Evolutionary conservation across 2,329 filamentous ascomycete genomes (phyloP).

Genomic region (Phialophora macrospora): DNA sequence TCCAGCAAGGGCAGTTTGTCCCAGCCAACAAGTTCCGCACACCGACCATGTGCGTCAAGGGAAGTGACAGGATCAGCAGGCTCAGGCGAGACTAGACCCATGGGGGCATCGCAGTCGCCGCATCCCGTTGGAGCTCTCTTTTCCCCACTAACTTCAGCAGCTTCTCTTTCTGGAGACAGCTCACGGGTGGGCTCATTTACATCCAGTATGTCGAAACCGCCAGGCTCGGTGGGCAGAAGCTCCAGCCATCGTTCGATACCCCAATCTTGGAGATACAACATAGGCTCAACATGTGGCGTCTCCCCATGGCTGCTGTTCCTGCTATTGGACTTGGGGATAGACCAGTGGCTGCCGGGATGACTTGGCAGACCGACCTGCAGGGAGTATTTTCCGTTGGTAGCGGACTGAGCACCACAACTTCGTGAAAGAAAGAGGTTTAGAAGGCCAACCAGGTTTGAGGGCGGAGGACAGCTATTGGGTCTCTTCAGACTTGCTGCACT

Average conservation of each 20-base stretch:
- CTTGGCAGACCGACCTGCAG: constrained; percentile 1
- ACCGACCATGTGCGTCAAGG: not conserved
- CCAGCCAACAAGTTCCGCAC: not conserved
- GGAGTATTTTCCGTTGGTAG: constrained; percentile 2
- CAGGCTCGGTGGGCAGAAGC: not conserved
- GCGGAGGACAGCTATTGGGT: not conserved
- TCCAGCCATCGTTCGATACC: not conserved
- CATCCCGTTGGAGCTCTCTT: not conserved
- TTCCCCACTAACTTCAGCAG: not conserved
- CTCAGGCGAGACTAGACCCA: not conserved
- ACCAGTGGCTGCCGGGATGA: not conserved
- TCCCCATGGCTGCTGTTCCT: not conserved
- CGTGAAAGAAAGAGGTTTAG: not conserved
- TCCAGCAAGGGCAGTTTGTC: not conserved
- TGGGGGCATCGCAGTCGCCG: not conserved
- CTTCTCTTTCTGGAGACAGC: not conserved
- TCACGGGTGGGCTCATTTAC: not conserved
- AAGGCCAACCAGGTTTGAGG: not conserved
- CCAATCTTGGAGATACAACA: not conserved
- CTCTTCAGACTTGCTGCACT: not conserved
- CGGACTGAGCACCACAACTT: not conserved
- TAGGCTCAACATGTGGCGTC: not conserved
- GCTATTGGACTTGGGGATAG: not conserved
- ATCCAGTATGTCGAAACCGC: not conserved
- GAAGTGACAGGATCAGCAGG: not conserved